Evolutionary conservation across 768 basidiomycete species (phyloP).

Genomic region (Termitomyces sp.): DNA sequence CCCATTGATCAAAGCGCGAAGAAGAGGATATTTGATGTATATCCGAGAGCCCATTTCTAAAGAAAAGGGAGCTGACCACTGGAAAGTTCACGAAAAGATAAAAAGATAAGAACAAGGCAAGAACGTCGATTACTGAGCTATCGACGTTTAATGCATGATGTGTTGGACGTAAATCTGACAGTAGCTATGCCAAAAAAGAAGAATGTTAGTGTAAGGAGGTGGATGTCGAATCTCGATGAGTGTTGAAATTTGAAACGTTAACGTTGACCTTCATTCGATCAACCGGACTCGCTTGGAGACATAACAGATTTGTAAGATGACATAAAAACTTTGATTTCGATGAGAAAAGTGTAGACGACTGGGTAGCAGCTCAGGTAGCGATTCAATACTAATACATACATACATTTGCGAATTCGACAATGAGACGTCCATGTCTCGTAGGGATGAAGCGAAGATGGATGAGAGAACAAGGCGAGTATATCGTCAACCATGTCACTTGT

Average conservation of each 20-base stretch:
- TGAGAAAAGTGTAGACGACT: background rate
- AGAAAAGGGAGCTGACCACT: background rate
- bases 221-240: too few relatives aligned
- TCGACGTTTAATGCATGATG: too few relatives aligned
- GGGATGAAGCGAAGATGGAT: background rate
- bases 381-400: conserved; percentile 26
- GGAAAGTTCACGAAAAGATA: background rate
- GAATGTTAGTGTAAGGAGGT: too few relatives aligned
- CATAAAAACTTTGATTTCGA: background rate
- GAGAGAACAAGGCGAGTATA: background rate
- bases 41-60: background rate
- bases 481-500: background rate
- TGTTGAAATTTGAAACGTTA: too few relatives aligned
- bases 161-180: background rate
- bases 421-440: conserved; percentile 11
- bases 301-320: too few relatives aligned
- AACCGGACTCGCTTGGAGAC: too few relatives aligned
- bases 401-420: conserved; percentile 15
- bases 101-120: too few relatives aligned
- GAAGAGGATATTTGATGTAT: background rate
- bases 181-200: too few relatives aligned
- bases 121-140: too few relatives aligned
- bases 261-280: too few relatives aligned
- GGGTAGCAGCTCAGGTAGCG: background rate
- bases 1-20: background rate